Evolutionary conservation across 305 asterid genomes (phyloP).

Genomic region (Solanum chacoense): DNA sequence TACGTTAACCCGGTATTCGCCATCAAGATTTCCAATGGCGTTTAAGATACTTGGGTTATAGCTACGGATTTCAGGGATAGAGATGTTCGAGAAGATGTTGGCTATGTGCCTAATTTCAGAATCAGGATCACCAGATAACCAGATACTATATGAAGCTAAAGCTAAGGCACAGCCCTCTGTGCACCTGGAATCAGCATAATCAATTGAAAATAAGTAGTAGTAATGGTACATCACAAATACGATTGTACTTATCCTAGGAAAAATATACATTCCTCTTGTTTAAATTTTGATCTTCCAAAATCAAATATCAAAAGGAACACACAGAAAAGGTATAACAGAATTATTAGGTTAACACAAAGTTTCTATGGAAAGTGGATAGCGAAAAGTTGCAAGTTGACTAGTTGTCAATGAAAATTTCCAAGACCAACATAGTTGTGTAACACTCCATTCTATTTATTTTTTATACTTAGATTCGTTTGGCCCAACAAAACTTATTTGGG

Average conservation of each 20-base stretch:
- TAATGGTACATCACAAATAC: neutral
- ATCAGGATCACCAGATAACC: too few relatives aligned
- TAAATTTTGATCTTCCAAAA: neutral
- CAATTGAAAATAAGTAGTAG: neutral
- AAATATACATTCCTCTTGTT: neutral
- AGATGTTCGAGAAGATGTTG: neutral
- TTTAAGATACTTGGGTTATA: neutral
- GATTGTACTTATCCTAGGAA: neutral
- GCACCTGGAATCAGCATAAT: conserved; percentile 33
- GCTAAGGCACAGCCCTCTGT: conserved; percentile 52
- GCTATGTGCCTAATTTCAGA: fast-evolving
- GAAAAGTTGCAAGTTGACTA: neutral
- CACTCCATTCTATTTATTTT: too few relatives aligned
- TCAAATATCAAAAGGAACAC: neutral
- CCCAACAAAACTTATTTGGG: too few relatives aligned
- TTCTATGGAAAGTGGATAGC: neutral
- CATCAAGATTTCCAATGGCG: neutral
- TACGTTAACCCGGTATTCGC: conserved; percentile 20
- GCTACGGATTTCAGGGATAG: neutral
- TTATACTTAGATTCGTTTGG: too few relatives aligned
- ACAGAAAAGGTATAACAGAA: neutral
- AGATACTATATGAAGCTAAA: conserved; percentile 29
- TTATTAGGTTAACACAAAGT: neutral
- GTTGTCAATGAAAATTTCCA: neutral
- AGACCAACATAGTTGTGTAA: too few relatives aligned